These are phyloP conservation scores for Xylariaceae sp. DNA, from an alignment of 2,329 filamentous ascomycete species.

Conservation along the genomic window DNA sequence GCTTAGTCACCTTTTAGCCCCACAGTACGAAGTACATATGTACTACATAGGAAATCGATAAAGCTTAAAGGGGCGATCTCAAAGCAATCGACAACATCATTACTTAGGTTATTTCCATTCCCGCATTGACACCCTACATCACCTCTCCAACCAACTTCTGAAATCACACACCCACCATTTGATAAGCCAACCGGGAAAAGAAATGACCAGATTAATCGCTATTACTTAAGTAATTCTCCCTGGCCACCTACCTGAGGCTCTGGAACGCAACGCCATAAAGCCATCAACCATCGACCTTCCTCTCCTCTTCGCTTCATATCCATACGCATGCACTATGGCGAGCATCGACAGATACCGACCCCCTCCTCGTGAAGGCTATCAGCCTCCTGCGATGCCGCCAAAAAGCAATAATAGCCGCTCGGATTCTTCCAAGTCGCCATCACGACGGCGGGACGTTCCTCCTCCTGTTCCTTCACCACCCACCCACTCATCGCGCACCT, in stretches of 20 bases:
- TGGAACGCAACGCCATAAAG: too few species aligned
- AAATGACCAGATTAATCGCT: conserved; percentile 15
- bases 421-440: conserved; percentile 54
- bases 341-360: conserved; percentile 63
- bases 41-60: conserved; percentile 25
- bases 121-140: conserved; percentile 7
- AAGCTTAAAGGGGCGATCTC: conserved; percentile 24
- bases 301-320: background rate
- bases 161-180: background rate
- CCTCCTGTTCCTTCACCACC: conserved; percentile 66
- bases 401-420: conserved; percentile 37
- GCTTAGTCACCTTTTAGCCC: too few species aligned
- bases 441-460: conserved; percentile 57
- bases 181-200: conserved; percentile 2
- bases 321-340: conserved; percentile 48
- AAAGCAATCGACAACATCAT: conserved; percentile 21
- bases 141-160: conserved; percentile 7
- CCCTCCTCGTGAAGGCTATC: conserved; percentile 56
- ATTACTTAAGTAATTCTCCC: conserved; percentile 15
- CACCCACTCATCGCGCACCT: conserved; percentile 56
- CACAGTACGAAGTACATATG: too few species aligned
- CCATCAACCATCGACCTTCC: conserved; percentile 3
- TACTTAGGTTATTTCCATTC: too few species aligned
- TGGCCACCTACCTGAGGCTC: conserved; percentile 7
- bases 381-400: conserved; percentile 51